phyloP scores from a whole-genome alignment of 768 basidiomycete genomes.

The Grammothele lineata region DNA sequence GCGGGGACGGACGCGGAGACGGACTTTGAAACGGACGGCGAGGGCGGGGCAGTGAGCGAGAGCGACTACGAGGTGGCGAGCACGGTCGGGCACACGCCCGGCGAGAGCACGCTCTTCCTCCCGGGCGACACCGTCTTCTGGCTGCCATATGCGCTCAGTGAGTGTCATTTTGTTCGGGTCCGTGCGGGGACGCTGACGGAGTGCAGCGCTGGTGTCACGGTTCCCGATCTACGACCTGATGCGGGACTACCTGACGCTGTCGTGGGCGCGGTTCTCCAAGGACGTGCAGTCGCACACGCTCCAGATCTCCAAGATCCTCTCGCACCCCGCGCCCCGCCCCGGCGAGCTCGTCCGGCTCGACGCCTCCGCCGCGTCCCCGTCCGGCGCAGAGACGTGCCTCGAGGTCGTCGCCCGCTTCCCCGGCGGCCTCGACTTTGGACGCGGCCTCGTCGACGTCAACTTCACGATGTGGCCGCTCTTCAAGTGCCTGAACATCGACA shows the following conservation, averaged over 20 bases:
- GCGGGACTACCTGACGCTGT: constrained; percentile 93
- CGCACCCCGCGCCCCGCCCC: constrained; percentile 82
- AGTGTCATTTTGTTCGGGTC: constrained; percentile 30
- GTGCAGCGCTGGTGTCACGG: constrained; percentile 76
- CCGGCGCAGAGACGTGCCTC: constrained; percentile 48
- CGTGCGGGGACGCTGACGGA: not conserved
- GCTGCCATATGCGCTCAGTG: constrained; percentile 90
- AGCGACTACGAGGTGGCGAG: constrained; percentile 85
- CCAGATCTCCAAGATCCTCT: constrained; percentile 84
- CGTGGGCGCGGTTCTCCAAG: constrained; percentile 92
- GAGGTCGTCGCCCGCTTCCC: constrained; percentile 90
- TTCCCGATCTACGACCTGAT: constrained; percentile 94
- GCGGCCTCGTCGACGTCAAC: constrained; percentile 88
- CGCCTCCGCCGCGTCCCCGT: constrained; percentile 58
- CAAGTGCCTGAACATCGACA: constrained; percentile 88
- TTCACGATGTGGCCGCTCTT: constrained; percentile 98
- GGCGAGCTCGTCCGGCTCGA: constrained; percentile 85
- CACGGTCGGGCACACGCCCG: constrained; percentile 75
- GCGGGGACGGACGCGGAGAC: constrained; percentile 66
- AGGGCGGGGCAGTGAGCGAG: constrained; percentile 74
- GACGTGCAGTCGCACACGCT: constrained; percentile 91
- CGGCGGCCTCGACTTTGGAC: constrained; percentile 90
- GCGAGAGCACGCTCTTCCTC: constrained; percentile 84
- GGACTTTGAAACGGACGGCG: constrained; percentile 64
- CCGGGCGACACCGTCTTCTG: constrained; percentile 91